Conservation (phyloP, 2,329 filamentous ascomycete genomes). For the Aspergillus hiratsukae region DNA sequence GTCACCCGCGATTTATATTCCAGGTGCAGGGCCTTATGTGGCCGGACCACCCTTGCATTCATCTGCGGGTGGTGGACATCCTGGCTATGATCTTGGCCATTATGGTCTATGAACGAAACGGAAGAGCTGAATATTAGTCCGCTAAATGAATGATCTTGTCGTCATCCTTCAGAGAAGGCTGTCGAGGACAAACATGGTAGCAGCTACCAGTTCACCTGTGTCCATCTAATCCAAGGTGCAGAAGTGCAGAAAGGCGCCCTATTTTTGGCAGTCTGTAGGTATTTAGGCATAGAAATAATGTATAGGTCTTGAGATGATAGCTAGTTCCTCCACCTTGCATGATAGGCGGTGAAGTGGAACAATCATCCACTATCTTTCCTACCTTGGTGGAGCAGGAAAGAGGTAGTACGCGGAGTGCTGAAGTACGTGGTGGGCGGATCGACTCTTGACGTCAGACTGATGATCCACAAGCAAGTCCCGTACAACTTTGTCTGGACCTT, state of each 20-base stretch:
- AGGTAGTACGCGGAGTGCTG: neutral
- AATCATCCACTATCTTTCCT: neutral
- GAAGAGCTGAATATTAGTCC: neutral
- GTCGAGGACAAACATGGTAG: neutral
- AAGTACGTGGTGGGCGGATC: neutral
- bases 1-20: conserved; percentile 18
- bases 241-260: neutral
- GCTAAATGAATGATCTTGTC: neutral
- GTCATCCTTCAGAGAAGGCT: neutral
- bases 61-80: conserved; percentile 9
- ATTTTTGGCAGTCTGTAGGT: neutral
- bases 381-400: neutral
- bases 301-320: neutral
- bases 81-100: conserved; percentile 9
- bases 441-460: conserved; percentile 14
- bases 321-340: too few relatives aligned
- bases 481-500: neutral
- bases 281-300: neutral
- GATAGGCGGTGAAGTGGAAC: neutral
- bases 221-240: neutral
- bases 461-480: neutral
- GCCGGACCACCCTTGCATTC: conserved; percentile 7
- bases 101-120: conserved; percentile 3
- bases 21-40: conserved; percentile 12
- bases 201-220: too few relatives aligned